Base-by-base conservation (phyloP, 192 early-diverging fungal species). In the Coemansia sp. region DNA sequence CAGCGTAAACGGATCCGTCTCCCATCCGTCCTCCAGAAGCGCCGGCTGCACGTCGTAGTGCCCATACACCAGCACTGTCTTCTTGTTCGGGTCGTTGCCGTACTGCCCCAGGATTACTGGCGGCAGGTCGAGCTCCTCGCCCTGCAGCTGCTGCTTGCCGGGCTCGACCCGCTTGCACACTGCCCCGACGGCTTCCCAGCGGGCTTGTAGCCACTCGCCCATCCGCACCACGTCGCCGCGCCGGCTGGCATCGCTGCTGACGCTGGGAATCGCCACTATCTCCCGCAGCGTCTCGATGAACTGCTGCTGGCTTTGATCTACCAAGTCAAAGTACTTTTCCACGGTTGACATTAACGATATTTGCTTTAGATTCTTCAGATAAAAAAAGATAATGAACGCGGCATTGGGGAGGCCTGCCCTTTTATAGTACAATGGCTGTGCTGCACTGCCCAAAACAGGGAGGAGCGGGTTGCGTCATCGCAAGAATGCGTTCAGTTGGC, bases 1-100 rank as follows among this genome's bases (percentile, higher is more conserved):
- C 59, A 98, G 72, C 36, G 83, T 85, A 64, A 91, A 98, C 30
- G 96, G 96, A 60, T 97, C 91, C 14, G 86, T 88, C 57, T 78
- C 84, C 96, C 96, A 98, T 4, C 94, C 90, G 63, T 92, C 90
- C 60, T 84, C 84, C 49, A 83, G 68, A 52, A 91, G 75, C 45
- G 89, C 86, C 65, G 96, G 96, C 81, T 98, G 96, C 39, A 98
- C 96, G 68, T 98, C 96, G 78, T 97, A 97, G 79, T 98, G 96
- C 14, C 96, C 94, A 78, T 97, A 97, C 54, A 98, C 92, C 36
- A 94, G 81, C 50, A 97, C 87, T 16, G 94, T 98, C 84, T 93
- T 93, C 87, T 98, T 98, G 65, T 56, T 79, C 28, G 91, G 86
- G 68, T 95, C 89, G 57, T 82, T 85, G 52, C 96, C 96, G 63